A percentile compares a stretch with the other conserved stretches of the same genome.
Conservation (phyloP, 2,329 filamentous ascomycete genomes). For the Curvularia hawaiiensis region DNA sequence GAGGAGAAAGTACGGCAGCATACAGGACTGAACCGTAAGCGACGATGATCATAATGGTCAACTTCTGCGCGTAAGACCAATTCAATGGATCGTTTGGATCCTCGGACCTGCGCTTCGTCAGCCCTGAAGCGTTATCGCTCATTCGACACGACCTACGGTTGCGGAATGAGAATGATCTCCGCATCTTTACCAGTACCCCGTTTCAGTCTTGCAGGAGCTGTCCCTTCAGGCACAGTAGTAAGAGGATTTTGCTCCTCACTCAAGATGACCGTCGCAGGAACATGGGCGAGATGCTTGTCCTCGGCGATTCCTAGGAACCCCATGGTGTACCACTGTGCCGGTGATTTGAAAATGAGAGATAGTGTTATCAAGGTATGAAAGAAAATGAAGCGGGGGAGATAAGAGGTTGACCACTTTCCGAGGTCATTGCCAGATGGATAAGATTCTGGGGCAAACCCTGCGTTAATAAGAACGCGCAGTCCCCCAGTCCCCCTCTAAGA, state of each 20-base stretch:
- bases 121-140: conserved; percentile 37
- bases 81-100: conserved; percentile 47
- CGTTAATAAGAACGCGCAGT: conserved; percentile 16
- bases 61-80: conserved; percentile 42
- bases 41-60: conserved; percentile 40
- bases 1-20: conserved; percentile 39
- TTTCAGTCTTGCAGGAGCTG: conserved; percentile 33
- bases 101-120: conserved; percentile 46
- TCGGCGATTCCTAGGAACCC: conserved; percentile 43
- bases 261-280: conserved; percentile 42
- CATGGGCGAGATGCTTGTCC: conserved; percentile 41
- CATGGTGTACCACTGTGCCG: conserved; percentile 25
- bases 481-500: conserved; percentile 4
- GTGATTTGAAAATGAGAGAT: background rate
- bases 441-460: background rate
- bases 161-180: conserved; percentile 42
- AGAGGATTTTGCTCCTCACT: conserved; percentile 29
- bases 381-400: background rate
- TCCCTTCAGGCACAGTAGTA: conserved; percentile 2
- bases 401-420: background rate
- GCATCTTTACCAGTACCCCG: conserved; percentile 41
- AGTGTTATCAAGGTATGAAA: background rate
- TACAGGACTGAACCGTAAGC: conserved; percentile 42
- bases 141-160: conserved; percentile 34
- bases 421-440: background rate